Evolutionary conservation across 2,329 filamentous ascomycete genomes (phyloP), one percentile per base, ranked within the genome.

Genomic region (Penicillium vulpinum): DNA sequence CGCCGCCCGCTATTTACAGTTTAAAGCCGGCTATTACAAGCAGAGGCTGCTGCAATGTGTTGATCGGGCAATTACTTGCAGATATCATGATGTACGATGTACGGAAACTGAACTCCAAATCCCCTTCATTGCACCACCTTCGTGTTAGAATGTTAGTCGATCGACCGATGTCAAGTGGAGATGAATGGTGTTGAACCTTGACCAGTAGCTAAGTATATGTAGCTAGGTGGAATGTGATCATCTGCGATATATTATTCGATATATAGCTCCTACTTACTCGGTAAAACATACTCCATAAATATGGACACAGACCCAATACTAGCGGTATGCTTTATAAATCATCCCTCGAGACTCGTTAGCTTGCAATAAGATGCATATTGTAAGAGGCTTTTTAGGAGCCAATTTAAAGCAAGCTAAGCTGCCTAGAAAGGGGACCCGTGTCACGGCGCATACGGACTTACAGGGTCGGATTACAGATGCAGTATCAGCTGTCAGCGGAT

Each of bases 21-120:
- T 24, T 48, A 52, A 4, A 38, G 6, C 50, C 58, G 58, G 60
- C 15, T 61, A 55, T 59, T 24, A 47, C 26, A 35, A 48, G 18
- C 13, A 39, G 18, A 39, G 33, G 24, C 21, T 10, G 18, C 15
- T n/a, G 26, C 4, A 16, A 28, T 38, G 22, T 47, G 24, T 22
- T 26, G 21, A 24, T 35, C 15, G n/a, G 43, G 2, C 18, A 39
- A 39, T 39, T 46, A 16, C 24, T 36, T 15, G 0, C 29, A 15
- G 15, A 31, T 47, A 46, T 48, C 41, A 39, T 47, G 22, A 21
- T 44, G 7, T 18, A 24, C 11, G 29, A 24, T 16, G 26, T 33
- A 18, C 15, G 11, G 13, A 33, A 21, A 4, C 1, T 11, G 40
- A n/a, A 29, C 11, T 29, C 13, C 22, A 10, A 28, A 28, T 52